Base-by-base conservation (phyloP, 2,329 filamentous ascomycete species). In the Fragosphaeria purpurea region DNA sequence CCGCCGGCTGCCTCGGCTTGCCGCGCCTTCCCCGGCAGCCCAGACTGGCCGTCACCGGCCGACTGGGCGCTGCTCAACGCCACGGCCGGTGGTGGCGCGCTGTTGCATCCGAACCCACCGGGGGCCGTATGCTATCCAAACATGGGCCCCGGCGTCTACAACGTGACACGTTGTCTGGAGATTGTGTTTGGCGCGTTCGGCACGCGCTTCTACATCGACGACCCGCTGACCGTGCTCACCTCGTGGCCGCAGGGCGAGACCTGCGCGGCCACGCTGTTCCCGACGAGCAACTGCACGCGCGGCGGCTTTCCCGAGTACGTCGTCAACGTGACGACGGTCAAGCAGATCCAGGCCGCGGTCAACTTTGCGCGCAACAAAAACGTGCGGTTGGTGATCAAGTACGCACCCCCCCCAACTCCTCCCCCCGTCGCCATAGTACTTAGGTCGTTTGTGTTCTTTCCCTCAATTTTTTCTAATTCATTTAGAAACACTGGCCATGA, bases 401-500 rank as follows among this genome's bases (percentile, higher is more conserved):
- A 41, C 8, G 51, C 37, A 46, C 8, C 5, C 39, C 10, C 12
- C 4, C n/a, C n/a, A n/a, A 39, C 30, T 9, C 5, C 8, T 13
- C 7, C 11, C 11, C 11, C 35, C 35, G 33, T 33, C 22, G n/a
- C 11, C 13, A 12, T 41, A 6, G n/a, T 22, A 22, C 22, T 22
- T 22, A 3, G 22, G 22, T 22, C 22, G 22, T 22, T 22, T 22
- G 22, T 22, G 22, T 22, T 22, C 22, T 22, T 22, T 22, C 22
- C 22, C 22, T 3, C 22, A 22, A 22, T 22, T 22, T 22, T 22
- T 22, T 22, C 22, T 22, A 22, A 22, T 22, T 22, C 39, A 41
- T 7, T 10, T 22, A 53, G 48, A 45, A 73, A 70, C 45, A 74
- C 71, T 4, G 70, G 71, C 4, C 70, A 74, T 53, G 69, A 72